phyloP scores from a whole-genome alignment of 2,329 filamentous ascomycete species.

The Cercospora sojina region DNA sequence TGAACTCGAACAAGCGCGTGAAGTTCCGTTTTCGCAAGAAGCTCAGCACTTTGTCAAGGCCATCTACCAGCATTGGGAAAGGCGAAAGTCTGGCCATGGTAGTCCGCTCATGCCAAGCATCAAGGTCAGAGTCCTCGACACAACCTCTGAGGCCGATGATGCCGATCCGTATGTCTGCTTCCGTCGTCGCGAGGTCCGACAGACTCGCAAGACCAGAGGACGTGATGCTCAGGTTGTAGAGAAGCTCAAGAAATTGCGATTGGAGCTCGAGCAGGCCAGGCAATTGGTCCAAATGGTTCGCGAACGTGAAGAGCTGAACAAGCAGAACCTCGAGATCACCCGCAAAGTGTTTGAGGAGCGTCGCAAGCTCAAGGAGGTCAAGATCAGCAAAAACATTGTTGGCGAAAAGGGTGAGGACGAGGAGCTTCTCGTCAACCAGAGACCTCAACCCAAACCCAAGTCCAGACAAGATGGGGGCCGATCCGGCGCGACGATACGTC shows the following conservation, averaged over 20 bases:
- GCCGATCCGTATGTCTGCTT: conserved; percentile 98
- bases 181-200: conserved; percentile 86
- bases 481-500: conserved; percentile 52
- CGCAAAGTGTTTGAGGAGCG: conserved; percentile 80
- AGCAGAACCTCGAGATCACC: conserved; percentile 72
- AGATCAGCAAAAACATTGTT: conserved; percentile 76
- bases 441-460: conserved; percentile 54
- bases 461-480: conserved; percentile 60
- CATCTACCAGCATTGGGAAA: conserved; percentile 88
- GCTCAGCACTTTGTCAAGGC: conserved; percentile 66
- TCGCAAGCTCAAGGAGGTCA: conserved; percentile 78
- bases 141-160: conserved; percentile 89
- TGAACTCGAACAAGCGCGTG: conserved; percentile 63
- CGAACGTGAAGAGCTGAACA: conserved; percentile 75
- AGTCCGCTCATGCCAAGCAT: conserved; percentile 76
- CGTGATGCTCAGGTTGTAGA: conserved; percentile 92
- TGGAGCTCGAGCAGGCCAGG: conserved; percentile 85
- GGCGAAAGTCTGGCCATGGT: conserved; percentile 52
- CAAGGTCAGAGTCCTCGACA: conserved; percentile 74
- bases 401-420: conserved; percentile 89
- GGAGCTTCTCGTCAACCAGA: conserved; percentile 87
- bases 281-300: conserved; percentile 75
- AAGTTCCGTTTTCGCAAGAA: conserved; percentile 53
- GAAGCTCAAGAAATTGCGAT: conserved; percentile 86
- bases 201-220: conserved; percentile 90